Evolutionary conservation across 805 yeast species (phyloP), one percentile per base, ranked within the genome.

Genomic region (Yarrowia sp.): DNA sequence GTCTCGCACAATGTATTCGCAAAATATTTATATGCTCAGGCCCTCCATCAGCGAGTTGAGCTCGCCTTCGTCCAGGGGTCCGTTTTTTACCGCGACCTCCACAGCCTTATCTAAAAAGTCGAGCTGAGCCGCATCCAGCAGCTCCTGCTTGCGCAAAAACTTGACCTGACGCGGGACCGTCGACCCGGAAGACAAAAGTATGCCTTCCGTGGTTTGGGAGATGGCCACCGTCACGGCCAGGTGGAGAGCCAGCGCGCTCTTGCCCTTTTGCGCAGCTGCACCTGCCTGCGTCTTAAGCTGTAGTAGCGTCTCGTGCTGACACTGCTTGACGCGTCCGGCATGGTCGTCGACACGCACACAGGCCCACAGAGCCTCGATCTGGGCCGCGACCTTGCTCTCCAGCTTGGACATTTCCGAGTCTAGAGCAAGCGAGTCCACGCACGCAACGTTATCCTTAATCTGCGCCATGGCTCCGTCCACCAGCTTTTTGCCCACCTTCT

Each of bases 361-460:
- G 5, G n/a, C 33, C 47, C 47, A 39, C 21, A 55, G 29, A 6
- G 22, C 16, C 7, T 55, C 61, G 19, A 55, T 55, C 19, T 55
- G 47, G 6, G 46, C 61, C 9, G 24, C 35, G 21, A 55, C 47
- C 47, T 55, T 55, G 38, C 29, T 27, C 36, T 55, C 61, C 47
- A 55, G 47, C 47, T 38, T 55, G 46, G 61, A 55, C 61, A 55
- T 55, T 55, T 55, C 61, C 47, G 47, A 38, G 38, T 55, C 47
- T 38, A 55, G 62, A 41, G 32, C 42, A 44, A 58, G 31, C 53
- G 41, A 25, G 47, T 29, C 58, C 42, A 51, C 41, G 24, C 32
- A 33, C 16, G 42, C 22, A 51, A 51, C 58, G 58, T 51, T 51
- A 51, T 51, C 58, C 42, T 51, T 51, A 35, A 51, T 51, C 58